Percentiles rank a stretch among this genome's conserved stretches.
Conservation (phyloP, 1,284 basidiomycete species). For the Cutaneotrichosporon mucoides region DNA sequence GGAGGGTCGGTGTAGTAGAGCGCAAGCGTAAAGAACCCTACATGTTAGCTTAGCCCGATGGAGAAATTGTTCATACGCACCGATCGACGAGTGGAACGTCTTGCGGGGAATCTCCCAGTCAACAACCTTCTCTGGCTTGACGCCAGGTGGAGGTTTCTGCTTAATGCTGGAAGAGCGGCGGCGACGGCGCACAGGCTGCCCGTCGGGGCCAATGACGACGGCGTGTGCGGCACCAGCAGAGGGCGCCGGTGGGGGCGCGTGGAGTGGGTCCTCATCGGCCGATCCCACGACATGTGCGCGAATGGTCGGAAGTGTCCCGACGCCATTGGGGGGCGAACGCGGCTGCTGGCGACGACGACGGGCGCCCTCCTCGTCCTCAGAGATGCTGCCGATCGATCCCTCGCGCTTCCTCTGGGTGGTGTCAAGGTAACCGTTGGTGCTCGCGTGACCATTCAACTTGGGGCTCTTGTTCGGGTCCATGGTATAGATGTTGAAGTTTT, state of each 20-base stretch:
- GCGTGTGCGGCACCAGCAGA: slow-evolving; percentile 7
- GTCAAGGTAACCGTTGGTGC: background rate
- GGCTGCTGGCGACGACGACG: slow-evolving; percentile 5
- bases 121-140: slow-evolving; percentile 43
- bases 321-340: slow-evolving; percentile 10
- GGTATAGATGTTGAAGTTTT: background rate
- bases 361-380: slow-evolving; percentile 12
- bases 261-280: slow-evolving; percentile 5
- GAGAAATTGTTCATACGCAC: slow-evolving; percentile 51
- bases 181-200: slow-evolving; percentile 29
- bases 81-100: slow-evolving; percentile 82
- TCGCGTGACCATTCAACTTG: slow-evolving; percentile 1
- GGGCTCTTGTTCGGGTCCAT: slow-evolving; percentile 6
- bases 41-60: background rate
- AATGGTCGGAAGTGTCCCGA: slow-evolving; percentile 32
- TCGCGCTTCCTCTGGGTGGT: slow-evolving; percentile 1
- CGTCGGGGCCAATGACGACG: slow-evolving; percentile 1
- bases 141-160: slow-evolving; percentile 41
- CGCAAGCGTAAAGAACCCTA: slow-evolving; percentile 79
- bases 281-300: slow-evolving; percentile 27
- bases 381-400: background rate
- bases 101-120: slow-evolving; percentile 83
- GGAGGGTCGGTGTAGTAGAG: slow-evolving; percentile 55
- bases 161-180: slow-evolving; percentile 36
- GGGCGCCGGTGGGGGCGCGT: slow-evolving; percentile 21